phyloP scores from a whole-genome alignment of 2,329 filamentous ascomycete species.

The Arachnomyces sp. region DNA sequence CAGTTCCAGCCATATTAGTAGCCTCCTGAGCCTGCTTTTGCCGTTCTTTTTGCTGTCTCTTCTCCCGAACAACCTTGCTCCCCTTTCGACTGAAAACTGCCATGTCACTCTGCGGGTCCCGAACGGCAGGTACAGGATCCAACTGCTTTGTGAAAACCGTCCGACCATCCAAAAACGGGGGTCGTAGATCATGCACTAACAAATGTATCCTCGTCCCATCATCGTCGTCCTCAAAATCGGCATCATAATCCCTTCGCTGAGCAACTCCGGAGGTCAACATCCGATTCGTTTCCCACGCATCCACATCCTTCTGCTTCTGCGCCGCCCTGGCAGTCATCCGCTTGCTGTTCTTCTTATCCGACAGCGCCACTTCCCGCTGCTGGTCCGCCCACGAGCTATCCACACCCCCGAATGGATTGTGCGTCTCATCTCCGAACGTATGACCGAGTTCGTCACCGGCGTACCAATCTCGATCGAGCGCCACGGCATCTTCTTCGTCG shows the following conservation, averaged over 20 bases:
- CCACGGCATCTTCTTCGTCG: constrained; percentile 61
- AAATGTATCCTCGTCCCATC: constrained; percentile 85
- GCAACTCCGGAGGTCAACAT: constrained; percentile 97
- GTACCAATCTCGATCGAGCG: constrained; percentile 89
- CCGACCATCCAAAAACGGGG: constrained; percentile 88
- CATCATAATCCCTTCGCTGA: constrained; percentile 72
- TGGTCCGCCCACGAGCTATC: constrained; percentile 68
- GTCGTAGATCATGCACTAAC: constrained; percentile 84
- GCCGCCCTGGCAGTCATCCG: constrained; percentile 65
- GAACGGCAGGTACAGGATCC: constrained; percentile 86
- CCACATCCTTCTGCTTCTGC: constrained; percentile 87
- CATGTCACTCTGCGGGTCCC: constrained; percentile 96
- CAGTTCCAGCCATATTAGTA: constrained; percentile 84
- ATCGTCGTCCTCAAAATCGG: constrained; percentile 75
- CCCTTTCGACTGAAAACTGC: constrained; percentile 95
- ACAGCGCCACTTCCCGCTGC: constrained; percentile 63
- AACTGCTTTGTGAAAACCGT: constrained; percentile 97
- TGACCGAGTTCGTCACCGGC: constrained; percentile 77
- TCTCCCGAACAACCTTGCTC: constrained; percentile 85
- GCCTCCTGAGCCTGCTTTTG: constrained; percentile 93
- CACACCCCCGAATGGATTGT: constrained; percentile 80
- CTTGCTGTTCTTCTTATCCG: constrained; percentile 71
- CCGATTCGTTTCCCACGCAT: constrained; percentile 97
- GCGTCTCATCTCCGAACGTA: constrained; percentile 81
- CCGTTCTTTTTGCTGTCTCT: constrained; percentile 82